phyloP scores from a whole-genome alignment of 805 yeast species.

The Yamadazyma philogaea region DNA sequence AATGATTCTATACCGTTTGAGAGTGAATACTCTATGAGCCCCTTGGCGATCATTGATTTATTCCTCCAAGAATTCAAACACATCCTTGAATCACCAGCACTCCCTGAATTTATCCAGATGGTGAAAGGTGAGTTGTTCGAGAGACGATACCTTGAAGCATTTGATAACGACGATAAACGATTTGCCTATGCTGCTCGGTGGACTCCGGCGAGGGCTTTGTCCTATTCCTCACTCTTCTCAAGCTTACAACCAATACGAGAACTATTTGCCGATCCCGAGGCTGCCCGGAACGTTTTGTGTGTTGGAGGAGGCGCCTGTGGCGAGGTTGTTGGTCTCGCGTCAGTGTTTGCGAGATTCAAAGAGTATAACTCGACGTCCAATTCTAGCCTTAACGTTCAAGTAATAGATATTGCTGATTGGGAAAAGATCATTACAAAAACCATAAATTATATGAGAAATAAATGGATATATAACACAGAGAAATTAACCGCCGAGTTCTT shows the following conservation, averaged over 20 bases:
- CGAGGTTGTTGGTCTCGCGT: slow-evolving; percentile 64
- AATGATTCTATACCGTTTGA: slow-evolving; percentile 30
- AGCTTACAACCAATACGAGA: slow-evolving; percentile 43
- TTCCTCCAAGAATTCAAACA: slow-evolving; percentile 31
- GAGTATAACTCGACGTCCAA: slow-evolving; percentile 29
- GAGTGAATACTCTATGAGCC: slow-evolving; percentile 29
- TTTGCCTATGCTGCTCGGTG: slow-evolving; percentile 80
- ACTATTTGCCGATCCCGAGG: slow-evolving; percentile 30
- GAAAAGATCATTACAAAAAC: slow-evolving; percentile 46
- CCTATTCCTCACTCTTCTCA: slow-evolving; percentile 66
- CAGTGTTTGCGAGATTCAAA: slow-evolving; percentile 49
- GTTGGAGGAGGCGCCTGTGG: slow-evolving; percentile 93
- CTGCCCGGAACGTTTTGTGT: slow-evolving; percentile 46
- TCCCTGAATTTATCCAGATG: slow-evolving; percentile 51
- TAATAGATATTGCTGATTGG: slow-evolving; percentile 85
- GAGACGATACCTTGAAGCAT: slow-evolving; percentile 69
- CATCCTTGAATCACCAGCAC: slow-evolving; percentile 32
- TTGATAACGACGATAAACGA: slow-evolving; percentile 58
- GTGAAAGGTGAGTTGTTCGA: slow-evolving; percentile 71
- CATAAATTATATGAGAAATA: slow-evolving; percentile 39
- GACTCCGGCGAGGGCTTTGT: slow-evolving; percentile 80
- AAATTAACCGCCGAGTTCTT: slow-evolving; percentile 28
- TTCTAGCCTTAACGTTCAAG: slow-evolving; percentile 43
- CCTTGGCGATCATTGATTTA: slow-evolving; percentile 34
- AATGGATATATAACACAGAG: slow-evolving; percentile 49